phyloP scores from a whole-genome alignment of 1,139 yeast genomes.

The Wickerhamomyces sp. region DNA sequence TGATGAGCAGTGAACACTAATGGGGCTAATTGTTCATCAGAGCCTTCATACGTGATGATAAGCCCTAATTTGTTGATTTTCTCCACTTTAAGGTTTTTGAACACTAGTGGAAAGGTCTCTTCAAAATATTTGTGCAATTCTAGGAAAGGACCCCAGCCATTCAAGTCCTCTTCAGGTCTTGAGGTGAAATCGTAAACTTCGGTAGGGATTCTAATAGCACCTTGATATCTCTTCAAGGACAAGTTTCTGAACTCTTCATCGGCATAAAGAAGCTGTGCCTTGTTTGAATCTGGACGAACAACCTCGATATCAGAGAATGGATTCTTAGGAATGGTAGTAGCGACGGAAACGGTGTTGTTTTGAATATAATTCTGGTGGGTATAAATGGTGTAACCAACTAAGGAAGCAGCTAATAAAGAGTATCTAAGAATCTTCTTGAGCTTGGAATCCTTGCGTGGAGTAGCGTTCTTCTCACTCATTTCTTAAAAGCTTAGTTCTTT shows the following conservation, averaged over 20 bases:
- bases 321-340: constrained; percentile 3
- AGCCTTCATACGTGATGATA: constrained; percentile 64
- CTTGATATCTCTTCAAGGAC: constrained; percentile 41
- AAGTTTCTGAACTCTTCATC: constrained; percentile 37
- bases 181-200: constrained; percentile 51
- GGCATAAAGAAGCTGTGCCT: constrained; percentile 8
- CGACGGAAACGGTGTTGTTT: too few species aligned
- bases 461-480: background rate
- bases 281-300: constrained; percentile 3
- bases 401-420: background rate
- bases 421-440: background rate
- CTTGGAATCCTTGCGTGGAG: background rate
- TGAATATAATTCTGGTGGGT: background rate
- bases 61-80: constrained; percentile 64
- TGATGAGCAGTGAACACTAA: constrained; percentile 70
- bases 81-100: constrained; percentile 43
- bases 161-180: constrained; percentile 36
- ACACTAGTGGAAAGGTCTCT: constrained; percentile 55
- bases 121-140: constrained; percentile 52
- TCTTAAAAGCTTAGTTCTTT: background rate
- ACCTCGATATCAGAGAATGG: constrained; percentile 1
- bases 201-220: constrained; percentile 60
- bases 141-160: constrained; percentile 37
- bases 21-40: constrained; percentile 51
- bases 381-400: background rate